Evolutionary conservation across 2,329 filamentous ascomycete species (phyloP).

Genomic region (Cytospora schulzeri): DNA sequence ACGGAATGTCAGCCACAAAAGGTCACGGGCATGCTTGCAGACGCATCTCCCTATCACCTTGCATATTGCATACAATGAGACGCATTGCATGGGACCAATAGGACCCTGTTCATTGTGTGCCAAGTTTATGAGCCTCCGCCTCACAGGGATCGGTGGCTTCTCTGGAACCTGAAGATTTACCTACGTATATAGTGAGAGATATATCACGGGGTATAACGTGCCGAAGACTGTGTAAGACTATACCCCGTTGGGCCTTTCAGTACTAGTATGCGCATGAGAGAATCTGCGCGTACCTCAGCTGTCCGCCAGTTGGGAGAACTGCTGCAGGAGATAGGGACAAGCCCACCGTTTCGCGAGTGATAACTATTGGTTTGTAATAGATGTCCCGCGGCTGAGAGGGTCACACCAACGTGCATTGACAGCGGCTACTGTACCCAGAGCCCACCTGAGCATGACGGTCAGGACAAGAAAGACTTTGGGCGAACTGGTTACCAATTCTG

Average conservation of each 20-base stretch:
- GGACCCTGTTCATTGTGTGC: background rate
- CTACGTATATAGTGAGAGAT: background rate
- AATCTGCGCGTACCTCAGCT: too few relatives aligned
- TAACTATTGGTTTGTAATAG: background rate
- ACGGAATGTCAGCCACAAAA: background rate
- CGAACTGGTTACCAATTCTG: background rate
- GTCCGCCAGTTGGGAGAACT: too few relatives aligned
- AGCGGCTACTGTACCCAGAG: background rate
- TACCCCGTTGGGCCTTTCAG: too few relatives aligned
- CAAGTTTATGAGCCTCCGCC: background rate
- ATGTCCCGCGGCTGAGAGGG: background rate
- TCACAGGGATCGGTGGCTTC: background rate
- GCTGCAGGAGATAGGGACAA: too few relatives aligned
- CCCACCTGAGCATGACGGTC: background rate
- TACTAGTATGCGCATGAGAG: too few relatives aligned
- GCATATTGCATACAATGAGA: background rate
- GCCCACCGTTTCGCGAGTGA: too few relatives aligned
- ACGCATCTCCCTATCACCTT: constrained; percentile 3
- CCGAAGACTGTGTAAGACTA: too few relatives aligned
- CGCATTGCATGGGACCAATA: background rate
- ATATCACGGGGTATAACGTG: background rate
- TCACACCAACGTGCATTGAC: background rate
- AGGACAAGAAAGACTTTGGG: background rate
- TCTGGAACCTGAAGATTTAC: too few relatives aligned
- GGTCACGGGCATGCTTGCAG: constrained; percentile 13